These are phyloP conservation scores for Backusella parvicylindrica DNA, from an alignment of 192 early-diverging fungal species.

Conservation along the genomic window DNA sequence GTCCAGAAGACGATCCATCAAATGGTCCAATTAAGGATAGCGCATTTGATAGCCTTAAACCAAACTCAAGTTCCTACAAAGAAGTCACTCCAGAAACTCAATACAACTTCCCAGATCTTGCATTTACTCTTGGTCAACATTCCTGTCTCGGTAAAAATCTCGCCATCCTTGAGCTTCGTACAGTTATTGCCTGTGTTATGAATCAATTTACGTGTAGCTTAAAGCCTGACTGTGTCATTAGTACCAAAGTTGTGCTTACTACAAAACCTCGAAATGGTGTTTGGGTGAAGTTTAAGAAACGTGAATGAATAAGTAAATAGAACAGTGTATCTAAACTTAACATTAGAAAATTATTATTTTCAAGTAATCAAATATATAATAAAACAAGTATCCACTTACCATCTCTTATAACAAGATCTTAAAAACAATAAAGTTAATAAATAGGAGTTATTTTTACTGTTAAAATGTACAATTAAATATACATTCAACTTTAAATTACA, in stretches of 20 bases:
- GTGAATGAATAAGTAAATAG: neutral
- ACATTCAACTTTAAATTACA: too few relatives aligned
- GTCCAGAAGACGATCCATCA: neutral
- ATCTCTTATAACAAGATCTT: too few relatives aligned
- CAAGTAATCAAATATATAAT: too few relatives aligned
- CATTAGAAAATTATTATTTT: too few relatives aligned
- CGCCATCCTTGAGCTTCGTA: constrained; percentile 32
- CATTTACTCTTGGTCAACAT: constrained; percentile 33
- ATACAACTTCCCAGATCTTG: constrained; percentile 31
- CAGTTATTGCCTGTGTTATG: constrained; percentile 22
- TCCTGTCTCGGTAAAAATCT: constrained; percentile 30
- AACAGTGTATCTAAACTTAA: neutral
- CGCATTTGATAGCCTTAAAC: neutral
- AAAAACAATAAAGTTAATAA: too few relatives aligned
- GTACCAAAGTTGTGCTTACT: constrained; percentile 31
- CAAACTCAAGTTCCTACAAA: neutral
- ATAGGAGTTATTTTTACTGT: too few relatives aligned
- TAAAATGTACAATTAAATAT: too few relatives aligned
- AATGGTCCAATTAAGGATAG: neutral
- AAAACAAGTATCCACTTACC: too few relatives aligned
- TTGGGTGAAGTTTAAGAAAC: constrained; percentile 21
- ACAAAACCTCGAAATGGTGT: constrained; percentile 34
- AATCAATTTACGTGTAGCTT: constrained; percentile 20
- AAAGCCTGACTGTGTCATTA: constrained; percentile 18
- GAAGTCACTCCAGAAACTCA: constrained; percentile 5